Conservation (phyloP, 2,329 filamentous ascomycete genomes). For the Fusarium newnesense region DNA sequence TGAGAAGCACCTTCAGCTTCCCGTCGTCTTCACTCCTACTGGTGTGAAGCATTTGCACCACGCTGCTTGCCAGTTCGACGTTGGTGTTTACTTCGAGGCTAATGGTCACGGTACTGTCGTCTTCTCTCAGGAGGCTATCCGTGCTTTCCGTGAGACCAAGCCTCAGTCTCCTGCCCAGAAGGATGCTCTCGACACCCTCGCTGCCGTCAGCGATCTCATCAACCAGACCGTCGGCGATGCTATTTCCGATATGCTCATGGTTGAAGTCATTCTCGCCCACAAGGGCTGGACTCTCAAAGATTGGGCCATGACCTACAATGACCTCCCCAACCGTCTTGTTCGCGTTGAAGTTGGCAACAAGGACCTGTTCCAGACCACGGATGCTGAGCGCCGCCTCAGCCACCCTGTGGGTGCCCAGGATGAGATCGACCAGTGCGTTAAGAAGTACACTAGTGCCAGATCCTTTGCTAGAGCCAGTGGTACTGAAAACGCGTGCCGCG, state of each 20-base stretch:
- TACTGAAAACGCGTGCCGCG: conserved; percentile 94
- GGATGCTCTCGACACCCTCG: conserved; percentile 85
- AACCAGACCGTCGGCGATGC: conserved; percentile 99
- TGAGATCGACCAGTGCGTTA: conserved; percentile 87
- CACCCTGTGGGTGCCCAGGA: conserved; percentile 82
- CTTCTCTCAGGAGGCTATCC: conserved; percentile 86
- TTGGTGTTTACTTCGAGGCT: conserved; percentile 98
- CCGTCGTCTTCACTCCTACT: conserved; percentile 91
- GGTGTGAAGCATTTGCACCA: conserved; percentile 98
- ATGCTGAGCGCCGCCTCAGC: conserved; percentile 89
- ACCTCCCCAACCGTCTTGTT: conserved; percentile 94
- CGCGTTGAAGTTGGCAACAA: conserved; percentile 91
- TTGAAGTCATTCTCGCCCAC: conserved; percentile 95
- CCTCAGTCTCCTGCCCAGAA: conserved; percentile 93
- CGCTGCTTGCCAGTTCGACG: conserved; percentile 92
- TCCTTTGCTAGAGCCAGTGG: conserved; percentile 93
- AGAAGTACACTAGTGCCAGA: conserved; percentile 89
- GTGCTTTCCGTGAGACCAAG: conserved; percentile 79
- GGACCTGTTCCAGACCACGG: conserved; percentile 88
- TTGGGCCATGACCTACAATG: conserved; percentile 92
- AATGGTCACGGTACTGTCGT: conserved; percentile 98
- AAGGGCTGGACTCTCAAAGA: conserved; percentile 91
- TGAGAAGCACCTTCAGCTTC: conserved; percentile 85
- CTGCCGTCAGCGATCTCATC: conserved; percentile 87
- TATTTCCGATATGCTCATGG: conserved; percentile 93